Evolutionary conservation across 805 yeast genomes (phyloP).

Genomic region (Cyberlindnera misumaiensis): DNA sequence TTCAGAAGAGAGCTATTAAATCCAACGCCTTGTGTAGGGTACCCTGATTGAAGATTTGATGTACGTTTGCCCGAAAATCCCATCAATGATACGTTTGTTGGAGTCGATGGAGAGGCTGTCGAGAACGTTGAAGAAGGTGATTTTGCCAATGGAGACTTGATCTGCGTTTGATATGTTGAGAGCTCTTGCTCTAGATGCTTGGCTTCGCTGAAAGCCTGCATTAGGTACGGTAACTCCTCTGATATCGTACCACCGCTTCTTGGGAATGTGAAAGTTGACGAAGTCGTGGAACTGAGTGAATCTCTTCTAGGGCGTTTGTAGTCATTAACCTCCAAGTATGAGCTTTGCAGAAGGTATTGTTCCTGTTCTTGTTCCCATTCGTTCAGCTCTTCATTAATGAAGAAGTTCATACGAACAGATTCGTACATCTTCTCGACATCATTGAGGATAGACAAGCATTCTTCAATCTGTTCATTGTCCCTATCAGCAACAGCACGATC

Average conservation of each 20-base stretch:
- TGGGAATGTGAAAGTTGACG: conserved; percentile 23
- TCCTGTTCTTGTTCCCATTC: conserved; percentile 19
- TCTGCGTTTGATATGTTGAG: conserved; percentile 10
- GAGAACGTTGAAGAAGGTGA: conserved; percentile 5
- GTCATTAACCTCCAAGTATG: background rate
- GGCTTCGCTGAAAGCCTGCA: conserved; percentile 63
- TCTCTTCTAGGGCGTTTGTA: conserved; percentile 10
- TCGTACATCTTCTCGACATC: conserved; percentile 75
- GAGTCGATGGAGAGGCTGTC: conserved; percentile 1
- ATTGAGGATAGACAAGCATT: conserved; percentile 57
- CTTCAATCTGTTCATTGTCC: conserved; percentile 54
- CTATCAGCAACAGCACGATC: conserved; percentile 45
- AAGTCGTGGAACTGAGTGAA: conserved; percentile 21
- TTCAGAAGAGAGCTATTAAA: conserved; percentile 18
- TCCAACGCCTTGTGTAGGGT: conserved; percentile 15
- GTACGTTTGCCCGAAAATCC: conserved; percentile 6
- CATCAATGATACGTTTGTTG: background rate
- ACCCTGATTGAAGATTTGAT: conserved; percentile 12
- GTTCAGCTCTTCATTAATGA: conserved; percentile 25
- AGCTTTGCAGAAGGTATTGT: conserved; percentile 3
- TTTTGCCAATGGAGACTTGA: background rate
- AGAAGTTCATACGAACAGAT: conserved; percentile 36
- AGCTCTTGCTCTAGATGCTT: conserved; percentile 50
- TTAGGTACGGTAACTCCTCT: conserved; percentile 58
- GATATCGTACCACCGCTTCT: conserved; percentile 43